Percentiles rank a stretch among this genome's conserved stretches.
Evolutionary conservation across 345 rosid genomes (phyloP).

Genomic region (Ceriops zippeliana): DNA sequence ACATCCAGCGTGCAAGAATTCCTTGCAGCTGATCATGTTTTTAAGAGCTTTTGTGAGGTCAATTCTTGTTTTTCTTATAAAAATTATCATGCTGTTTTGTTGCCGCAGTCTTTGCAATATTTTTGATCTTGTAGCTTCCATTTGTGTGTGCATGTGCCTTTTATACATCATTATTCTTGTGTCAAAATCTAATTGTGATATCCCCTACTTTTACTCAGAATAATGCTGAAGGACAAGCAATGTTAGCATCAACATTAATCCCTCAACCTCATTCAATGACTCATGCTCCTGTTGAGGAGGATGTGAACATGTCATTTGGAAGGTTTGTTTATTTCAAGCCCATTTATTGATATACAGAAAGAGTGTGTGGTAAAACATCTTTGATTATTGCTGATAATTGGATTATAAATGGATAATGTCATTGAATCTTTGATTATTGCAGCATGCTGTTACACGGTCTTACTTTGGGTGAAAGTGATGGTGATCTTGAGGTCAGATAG

Average conservation of each 20-base stretch:
- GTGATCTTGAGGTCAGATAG: constrained; percentile 80
- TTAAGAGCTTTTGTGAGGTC: constrained; percentile 92
- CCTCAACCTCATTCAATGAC: constrained; percentile 63
- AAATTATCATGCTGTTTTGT: constrained; percentile 3
- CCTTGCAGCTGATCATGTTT: constrained; percentile 83
- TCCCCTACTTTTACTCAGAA: constrained; percentile 37
- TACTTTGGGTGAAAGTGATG: constrained; percentile 75
- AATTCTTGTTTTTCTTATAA: constrained; percentile 19
- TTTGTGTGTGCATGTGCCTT: neutral
- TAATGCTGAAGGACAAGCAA: constrained; percentile 80
- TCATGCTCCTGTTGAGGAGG: constrained; percentile 71
- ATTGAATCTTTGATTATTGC: constrained; percentile 5
- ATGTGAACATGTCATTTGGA: constrained; percentile 95
- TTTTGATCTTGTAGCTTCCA: neutral
- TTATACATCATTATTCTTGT: constrained; percentile 11
- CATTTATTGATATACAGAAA: constrained; percentile 3
- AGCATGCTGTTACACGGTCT: constrained; percentile 92
- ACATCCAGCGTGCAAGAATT: constrained; percentile 88
- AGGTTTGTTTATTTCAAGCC: constrained; percentile 45
- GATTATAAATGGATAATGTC: too few species aligned
- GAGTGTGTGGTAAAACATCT: too few species aligned
- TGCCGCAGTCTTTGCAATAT: neutral
- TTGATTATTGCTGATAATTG: too few species aligned
- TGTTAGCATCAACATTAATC: constrained; percentile 92
- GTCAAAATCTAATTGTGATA: constrained; percentile 12